These are phyloP conservation scores for Ilex asprella DNA, from an alignment of 257 asterid species.

Conservation along the genomic window DNA sequence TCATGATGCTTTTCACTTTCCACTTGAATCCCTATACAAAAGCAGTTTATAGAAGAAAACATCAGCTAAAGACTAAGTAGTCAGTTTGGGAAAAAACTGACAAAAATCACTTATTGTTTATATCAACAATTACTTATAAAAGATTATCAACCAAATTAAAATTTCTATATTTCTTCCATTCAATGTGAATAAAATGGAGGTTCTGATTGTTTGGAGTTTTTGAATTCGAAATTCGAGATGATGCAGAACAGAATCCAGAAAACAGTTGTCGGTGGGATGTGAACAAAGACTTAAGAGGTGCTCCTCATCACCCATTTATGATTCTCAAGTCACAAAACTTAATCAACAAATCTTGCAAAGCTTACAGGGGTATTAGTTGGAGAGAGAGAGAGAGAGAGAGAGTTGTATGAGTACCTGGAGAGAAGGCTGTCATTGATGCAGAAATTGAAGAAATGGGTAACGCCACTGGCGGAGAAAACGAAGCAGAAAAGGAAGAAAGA, in stretches of 20 bases:
- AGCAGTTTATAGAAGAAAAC: background rate
- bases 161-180: conserved; percentile 7
- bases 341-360: background rate
- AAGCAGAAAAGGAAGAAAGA: conserved; percentile 3
- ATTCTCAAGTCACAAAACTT: background rate
- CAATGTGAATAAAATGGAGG: background rate
- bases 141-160: background rate
- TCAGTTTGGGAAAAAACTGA: background rate
- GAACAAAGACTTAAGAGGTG: background rate
- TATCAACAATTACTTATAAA: background rate
- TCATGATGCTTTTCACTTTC: conserved; percentile 16
- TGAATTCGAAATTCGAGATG: background rate
- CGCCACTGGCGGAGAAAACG: conserved; percentile 10
- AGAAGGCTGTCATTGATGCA: conserved; percentile 18
- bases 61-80: background rate
- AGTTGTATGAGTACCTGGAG: conserved; percentile 25
- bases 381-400: background rate
- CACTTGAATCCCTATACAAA: conserved; percentile 20
- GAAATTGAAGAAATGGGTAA: conserved; percentile 17
- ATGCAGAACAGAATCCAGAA: background rate
- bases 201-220: background rate
- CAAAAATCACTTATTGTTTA: background rate
- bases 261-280: background rate
- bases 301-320: background rate
- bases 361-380: background rate